A percentile compares a stretch with the other conserved stretches of the same genome.
These are phyloP conservation scores for Fusarium tjaetaba DNA, from an alignment of 2,329 filamentous ascomycete genomes.

Conservation along the genomic window DNA sequence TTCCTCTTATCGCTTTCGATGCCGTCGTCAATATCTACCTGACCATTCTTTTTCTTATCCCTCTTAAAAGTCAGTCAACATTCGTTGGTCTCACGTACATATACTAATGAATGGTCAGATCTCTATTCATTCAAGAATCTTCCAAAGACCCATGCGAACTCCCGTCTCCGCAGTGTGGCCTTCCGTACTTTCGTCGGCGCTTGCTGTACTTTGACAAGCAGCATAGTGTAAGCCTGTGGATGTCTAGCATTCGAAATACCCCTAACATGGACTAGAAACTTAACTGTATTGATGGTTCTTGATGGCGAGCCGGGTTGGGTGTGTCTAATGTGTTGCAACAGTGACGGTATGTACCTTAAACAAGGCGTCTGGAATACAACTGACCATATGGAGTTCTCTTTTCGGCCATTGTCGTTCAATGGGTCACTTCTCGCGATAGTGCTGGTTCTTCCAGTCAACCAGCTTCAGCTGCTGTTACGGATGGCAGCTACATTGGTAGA, in stretches of 20 bases:
- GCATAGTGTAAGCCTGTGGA: conserved; percentile 59
- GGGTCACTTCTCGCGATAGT: conserved; percentile 63
- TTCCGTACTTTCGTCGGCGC: conserved; percentile 69
- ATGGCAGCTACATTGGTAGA: conserved; percentile 20
- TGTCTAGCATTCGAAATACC: too few relatives aligned
- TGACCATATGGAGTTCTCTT: conserved; percentile 61
- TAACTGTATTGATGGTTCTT: conserved; percentile 67
- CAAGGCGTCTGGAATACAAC: neutral
- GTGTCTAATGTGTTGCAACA: conserved; percentile 72
- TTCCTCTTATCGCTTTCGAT: conserved; percentile 70
- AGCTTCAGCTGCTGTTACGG: conserved; percentile 11
- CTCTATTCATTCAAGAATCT: conserved; percentile 65
- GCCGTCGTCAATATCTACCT: conserved; percentile 70
- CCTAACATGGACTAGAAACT: conserved; percentile 57
- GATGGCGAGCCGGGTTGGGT: conserved; percentile 72
- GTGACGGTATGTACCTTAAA: conserved; percentile 60
- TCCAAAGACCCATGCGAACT: conserved; percentile 52
- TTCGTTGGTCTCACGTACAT: too few relatives aligned
- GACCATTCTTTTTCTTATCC: conserved; percentile 70
- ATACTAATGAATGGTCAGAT: conserved; percentile 47
- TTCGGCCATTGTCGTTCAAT: conserved; percentile 69
- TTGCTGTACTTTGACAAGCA: conserved; percentile 65
- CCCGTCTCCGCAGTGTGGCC: conserved; percentile 61
- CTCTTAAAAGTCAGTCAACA: conserved; percentile 59
- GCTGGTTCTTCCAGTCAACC: conserved; percentile 46